phyloP scores from a whole-genome alignment of 805 yeast genomes.

The Candida qinlingensis region DNA sequence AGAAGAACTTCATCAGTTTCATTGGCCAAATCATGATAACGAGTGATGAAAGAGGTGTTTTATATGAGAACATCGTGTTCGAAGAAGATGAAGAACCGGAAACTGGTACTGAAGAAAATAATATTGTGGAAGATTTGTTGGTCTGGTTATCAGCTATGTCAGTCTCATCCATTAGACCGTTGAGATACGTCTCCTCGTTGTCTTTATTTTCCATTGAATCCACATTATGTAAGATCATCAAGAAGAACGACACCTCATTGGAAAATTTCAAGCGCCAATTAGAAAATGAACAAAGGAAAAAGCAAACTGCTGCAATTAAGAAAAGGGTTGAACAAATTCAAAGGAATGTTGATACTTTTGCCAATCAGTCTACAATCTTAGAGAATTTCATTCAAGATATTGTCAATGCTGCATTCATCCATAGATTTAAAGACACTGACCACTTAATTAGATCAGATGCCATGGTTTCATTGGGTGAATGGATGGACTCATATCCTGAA shows the following conservation, averaged over 20 bases:
- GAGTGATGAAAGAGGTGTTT: constrained; percentile 56
- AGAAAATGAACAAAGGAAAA: constrained; percentile 27
- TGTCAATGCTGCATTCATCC: constrained; percentile 60
- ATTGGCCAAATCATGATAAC: constrained; percentile 44
- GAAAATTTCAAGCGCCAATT: constrained; percentile 35
- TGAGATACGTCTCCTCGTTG: constrained; percentile 63
- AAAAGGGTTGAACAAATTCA: constrained; percentile 44
- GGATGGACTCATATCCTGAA: constrained; percentile 72
- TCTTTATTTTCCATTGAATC: constrained; percentile 57
- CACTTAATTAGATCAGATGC: constrained; percentile 68
- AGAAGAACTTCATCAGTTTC: constrained; percentile 50
- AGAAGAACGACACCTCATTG: constrained; percentile 30
- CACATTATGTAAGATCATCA: constrained; percentile 46
- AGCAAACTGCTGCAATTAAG: constrained; percentile 32
- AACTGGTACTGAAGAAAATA: constrained; percentile 26
- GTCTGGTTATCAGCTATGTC: constrained; percentile 77
- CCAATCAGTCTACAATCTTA: constrained; percentile 45
- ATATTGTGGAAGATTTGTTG: constrained; percentile 48
- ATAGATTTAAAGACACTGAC: constrained; percentile 78
- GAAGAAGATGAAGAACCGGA: constrained; percentile 28
- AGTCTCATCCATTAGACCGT: constrained; percentile 61
- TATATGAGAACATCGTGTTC: constrained; percentile 36
- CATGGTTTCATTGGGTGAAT: constrained; percentile 52
- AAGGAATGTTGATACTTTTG: constrained; percentile 35
- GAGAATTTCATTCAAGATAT: constrained; percentile 60